Evolutionary conservation across 768 basidiomycete genomes (phyloP).

Genomic region (Serendipita sp.): DNA sequence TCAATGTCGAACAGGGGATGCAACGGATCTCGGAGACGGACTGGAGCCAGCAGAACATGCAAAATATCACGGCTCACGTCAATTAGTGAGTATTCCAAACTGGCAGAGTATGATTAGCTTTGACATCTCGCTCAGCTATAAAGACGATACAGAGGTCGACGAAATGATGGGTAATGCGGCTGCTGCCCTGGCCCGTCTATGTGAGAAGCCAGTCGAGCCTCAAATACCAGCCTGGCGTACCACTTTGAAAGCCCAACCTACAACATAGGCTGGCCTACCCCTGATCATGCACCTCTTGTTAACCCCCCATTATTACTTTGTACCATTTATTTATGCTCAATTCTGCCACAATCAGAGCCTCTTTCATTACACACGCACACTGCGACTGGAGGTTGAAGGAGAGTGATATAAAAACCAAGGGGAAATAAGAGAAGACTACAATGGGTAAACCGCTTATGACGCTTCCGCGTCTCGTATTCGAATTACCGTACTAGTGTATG

Average conservation of each 20-base stretch:
- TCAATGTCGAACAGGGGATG: slow-evolving; percentile 1
- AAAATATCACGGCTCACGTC: not conserved
- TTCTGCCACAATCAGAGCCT: too few species aligned
- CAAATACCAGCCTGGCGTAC: too few species aligned
- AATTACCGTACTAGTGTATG: not conserved
- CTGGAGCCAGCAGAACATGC: not conserved
- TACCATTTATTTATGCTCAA: too few species aligned
- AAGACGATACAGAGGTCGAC: not conserved
- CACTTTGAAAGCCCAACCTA: too few species aligned
- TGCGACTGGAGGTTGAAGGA: not conserved
- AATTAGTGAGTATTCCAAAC: not conserved
- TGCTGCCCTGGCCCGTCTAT: not conserved
- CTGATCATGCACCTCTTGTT: too few species aligned
- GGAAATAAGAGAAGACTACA: not conserved
- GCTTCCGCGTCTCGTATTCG: not conserved
- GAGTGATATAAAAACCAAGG: slow-evolving; percentile 6
- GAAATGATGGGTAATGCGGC: not conserved
- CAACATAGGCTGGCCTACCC: too few species aligned
- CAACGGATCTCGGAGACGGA: not conserved
- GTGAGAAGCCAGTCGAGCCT: too few species aligned
- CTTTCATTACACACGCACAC: not conserved
- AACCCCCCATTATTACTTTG: too few species aligned
- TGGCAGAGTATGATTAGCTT: not conserved
- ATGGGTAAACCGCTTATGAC: not conserved
- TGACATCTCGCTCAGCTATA: not conserved